Evolutionary conservation across 331 rosid species (phyloP), one percentile per base, ranked within the genome.

Genomic region (Malus hybrid): DNA sequence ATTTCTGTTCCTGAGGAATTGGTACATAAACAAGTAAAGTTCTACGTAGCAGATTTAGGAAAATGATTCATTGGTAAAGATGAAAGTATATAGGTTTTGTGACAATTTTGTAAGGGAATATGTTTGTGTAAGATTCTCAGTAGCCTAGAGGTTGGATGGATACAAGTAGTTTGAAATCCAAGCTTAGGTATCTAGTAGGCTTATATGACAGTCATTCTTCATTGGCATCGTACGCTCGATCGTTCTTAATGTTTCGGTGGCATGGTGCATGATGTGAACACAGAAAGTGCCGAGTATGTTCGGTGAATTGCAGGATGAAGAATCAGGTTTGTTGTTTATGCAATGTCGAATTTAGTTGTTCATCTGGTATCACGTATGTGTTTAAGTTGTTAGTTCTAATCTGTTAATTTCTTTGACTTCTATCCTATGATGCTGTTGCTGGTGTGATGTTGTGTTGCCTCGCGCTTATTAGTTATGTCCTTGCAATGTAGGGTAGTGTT

Each of bases 61-160:
- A 32, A 72, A 73, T n/a, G 48, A 62, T 50, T 68, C 55, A 65
- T 28, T 63, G 79, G 80, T 81, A 82, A 53, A 73, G 70, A 64
- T 76, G 52, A 68, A 77, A 36, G 66, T 74, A 66, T 74, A 71
- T 34, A 75, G 67, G 73, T 53, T 71, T 64, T 53, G 62, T 48
- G 68, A 18, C 14, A 63, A 10, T 71, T 78, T 71, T 20, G 63
- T 34, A 71, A 48, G 29, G 76, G 39, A 33, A 16, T 53, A 62
- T 36, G 56, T 36, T 20, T 14, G 46, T 57, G 24, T 11, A 64
- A 72, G 16, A 62, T 63, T 68, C 34, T 65, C 32, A 53, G 34
- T 34, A 66, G 67, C 58, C 29, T 10, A 52, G 46, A 52, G 20
- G 36, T 69, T 22, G 28, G 72, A 34, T 19, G 65, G 33, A 52